phyloP scores from a whole-genome alignment of 805 yeast species.

The Hanseniaspora lachancei region DNA sequence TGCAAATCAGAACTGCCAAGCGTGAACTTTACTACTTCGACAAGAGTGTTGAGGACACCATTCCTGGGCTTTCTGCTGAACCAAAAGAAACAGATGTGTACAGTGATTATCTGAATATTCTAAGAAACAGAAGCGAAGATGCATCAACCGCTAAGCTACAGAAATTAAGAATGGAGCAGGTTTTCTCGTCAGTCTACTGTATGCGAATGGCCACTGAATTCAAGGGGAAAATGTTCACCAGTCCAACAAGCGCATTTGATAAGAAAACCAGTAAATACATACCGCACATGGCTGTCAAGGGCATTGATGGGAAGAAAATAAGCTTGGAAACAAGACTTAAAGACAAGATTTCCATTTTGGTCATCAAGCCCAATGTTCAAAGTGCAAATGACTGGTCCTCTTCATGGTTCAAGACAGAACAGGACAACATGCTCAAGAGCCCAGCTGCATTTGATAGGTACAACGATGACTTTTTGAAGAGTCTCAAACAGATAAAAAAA shows the following conservation, averaged over 20 bases:
- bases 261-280: constrained; percentile 62
- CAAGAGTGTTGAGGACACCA: background rate
- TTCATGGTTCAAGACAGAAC: constrained; percentile 11
- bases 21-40: constrained; percentile 6
- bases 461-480: background rate
- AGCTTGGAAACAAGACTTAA: constrained; percentile 23
- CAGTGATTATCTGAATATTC: constrained; percentile 32
- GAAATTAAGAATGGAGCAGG: constrained; percentile 48
- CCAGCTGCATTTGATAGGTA: background rate
- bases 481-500: background rate
- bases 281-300: constrained; percentile 46
- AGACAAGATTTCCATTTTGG: constrained; percentile 24
- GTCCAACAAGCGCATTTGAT: constrained; percentile 72
- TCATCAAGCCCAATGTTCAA: constrained; percentile 5
- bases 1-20: constrained; percentile 3
- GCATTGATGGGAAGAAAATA: background rate
- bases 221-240: constrained; percentile 68
- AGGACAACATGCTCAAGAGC: background rate
- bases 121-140: constrained; percentile 38
- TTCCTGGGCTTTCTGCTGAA: constrained; percentile 28
- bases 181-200: constrained; percentile 56
- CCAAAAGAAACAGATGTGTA: constrained; percentile 29
- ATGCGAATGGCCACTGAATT: constrained; percentile 55
- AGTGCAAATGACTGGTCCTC: constrained; percentile 17
- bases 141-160: constrained; percentile 37